Base-by-base conservation (phyloP, 768 basidiomycete species). In the Mrakia hoshinonis region DNA sequence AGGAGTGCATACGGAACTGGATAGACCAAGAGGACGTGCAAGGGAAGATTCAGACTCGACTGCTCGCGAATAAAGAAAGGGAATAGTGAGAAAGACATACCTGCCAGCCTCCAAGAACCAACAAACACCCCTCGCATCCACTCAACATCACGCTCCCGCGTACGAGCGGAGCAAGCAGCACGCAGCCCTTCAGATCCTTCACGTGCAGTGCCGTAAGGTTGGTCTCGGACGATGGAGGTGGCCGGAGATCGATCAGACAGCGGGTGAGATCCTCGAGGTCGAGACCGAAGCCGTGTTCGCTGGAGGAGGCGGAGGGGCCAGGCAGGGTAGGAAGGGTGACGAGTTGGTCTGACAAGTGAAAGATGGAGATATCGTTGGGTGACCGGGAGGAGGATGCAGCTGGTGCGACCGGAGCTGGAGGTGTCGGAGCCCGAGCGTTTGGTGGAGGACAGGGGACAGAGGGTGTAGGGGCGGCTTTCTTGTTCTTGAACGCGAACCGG, bases 81-180 rank as follows among this genome's bases (percentile, higher is more conserved):
- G n/a, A 26, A 48, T 12, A 31, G 46, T 10, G 39, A 62, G 39
- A 26, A 43, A 13, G 34, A 38, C 62, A 29, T 31, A 70, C 48
- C 61, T 70, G 69, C 61, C 69, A 63, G 5, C 61, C 36, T 24
- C 61, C 69, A 13, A 63, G n/a, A 12, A 64, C 69, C 12, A 70
- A 26, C 38, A 52, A 15, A 29, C 61, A 52, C 12, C 29, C 36
- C 11, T 51, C 49, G 18, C 47, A 31, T 18, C 61, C 61, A 22
- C 48, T 24, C 29, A 64, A 11, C 36, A 70, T 62, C 2, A 70
- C 38, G 20, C 49, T 52, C 10, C 69, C 69, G 26, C 36, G 18
- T 3, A 70, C 36, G 22, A 24, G 26, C 24, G 69, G 69, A 2
- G 46, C 46, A n/a, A 70, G 7, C 1, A 70, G 15, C 13, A 69